phyloP scores from a whole-genome alignment of 768 basidiomycete species.

The Mycena indigotica region DNA sequence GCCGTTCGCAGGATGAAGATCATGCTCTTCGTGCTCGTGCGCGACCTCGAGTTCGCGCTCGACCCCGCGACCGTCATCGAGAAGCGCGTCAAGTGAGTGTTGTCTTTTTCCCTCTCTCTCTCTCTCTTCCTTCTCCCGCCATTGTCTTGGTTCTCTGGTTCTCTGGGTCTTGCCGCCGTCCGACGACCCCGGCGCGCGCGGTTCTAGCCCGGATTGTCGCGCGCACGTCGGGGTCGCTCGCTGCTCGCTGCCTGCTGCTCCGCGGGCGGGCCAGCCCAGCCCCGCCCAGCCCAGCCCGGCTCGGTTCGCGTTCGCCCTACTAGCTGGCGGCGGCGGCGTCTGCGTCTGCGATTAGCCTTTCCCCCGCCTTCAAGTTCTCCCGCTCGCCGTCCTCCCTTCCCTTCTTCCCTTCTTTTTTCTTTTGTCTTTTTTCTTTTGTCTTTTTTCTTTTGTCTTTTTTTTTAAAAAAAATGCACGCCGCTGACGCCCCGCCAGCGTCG shows the following conservation, averaged over 20 bases:
- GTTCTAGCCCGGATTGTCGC: conserved; percentile 14
- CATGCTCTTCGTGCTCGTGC: conserved; percentile 59
- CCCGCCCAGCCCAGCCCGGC: too few species aligned
- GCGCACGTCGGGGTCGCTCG: conserved; percentile 9
- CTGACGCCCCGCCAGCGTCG: conserved; percentile 49
- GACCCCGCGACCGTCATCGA: conserved; percentile 57
- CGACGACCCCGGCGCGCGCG: too few species aligned
- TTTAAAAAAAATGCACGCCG: too few species aligned
- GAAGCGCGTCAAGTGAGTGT: conserved; percentile 64
- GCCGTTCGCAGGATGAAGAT: conserved; percentile 55
- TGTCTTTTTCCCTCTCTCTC: conserved; percentile 10
- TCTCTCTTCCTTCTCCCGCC: conserved; percentile 25
- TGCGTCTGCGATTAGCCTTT: conserved; percentile 9
- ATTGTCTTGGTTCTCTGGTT: conserved; percentile 13
- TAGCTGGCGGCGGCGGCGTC: neutral
- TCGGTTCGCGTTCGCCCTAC: too few species aligned
- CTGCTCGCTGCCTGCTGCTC: conserved; percentile 1
- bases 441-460: neutral
- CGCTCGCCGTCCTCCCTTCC: neutral
- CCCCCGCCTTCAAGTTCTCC: neutral
- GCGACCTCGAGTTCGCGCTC: conserved; percentile 57
- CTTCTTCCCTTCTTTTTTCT: conserved; percentile 6
- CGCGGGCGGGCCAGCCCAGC: too few species aligned
- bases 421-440: conserved; percentile 16
- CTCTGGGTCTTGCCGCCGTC: too few species aligned